Conservation (phyloP, 768 basidiomycete species). For the Russula abietina region DNA sequence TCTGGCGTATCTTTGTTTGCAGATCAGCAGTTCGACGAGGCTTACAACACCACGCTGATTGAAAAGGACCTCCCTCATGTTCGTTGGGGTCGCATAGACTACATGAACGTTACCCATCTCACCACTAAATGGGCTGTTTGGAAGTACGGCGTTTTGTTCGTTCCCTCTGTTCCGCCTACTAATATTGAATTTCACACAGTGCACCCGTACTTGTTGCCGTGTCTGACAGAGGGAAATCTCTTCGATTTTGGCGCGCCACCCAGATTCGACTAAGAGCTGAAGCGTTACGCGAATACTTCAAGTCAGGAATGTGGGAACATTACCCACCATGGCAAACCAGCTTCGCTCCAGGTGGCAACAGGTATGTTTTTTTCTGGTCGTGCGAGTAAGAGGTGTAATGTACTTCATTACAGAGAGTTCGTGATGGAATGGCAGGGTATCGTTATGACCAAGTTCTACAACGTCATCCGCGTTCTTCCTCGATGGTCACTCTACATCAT, state of each 20-base stretch:
- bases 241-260: conserved; percentile 74
- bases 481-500: conserved; percentile 63
- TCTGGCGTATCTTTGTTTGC: conserved; percentile 65
- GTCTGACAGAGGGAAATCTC: conserved; percentile 62
- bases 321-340: conserved; percentile 62
- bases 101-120: conserved; percentile 72
- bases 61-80: conserved; percentile 63
- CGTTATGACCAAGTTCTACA: conserved; percentile 46
- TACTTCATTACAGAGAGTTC: conserved; percentile 48
- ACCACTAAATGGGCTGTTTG: conserved; percentile 86
- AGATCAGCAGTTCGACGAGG: conserved; percentile 67
- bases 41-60: conserved; percentile 57
- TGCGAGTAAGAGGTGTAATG: not conserved
- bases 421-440: conserved; percentile 55
- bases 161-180: not conserved
- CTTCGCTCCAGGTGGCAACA: conserved; percentile 71
- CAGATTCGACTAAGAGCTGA: conserved; percentile 56
- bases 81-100: conserved; percentile 83
- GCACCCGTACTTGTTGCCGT: conserved; percentile 71
- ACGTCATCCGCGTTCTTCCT: conserved; percentile 49
- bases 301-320: conserved; percentile 53
- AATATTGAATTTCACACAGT: conserved; percentile 34
- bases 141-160: conserved; percentile 48
- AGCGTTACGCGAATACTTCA: conserved; percentile 59
- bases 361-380: conserved; percentile 39